These are phyloP conservation scores for Globisporangium middletonii DNA, from an alignment of 352 stramenopile genomes.

Conservation along the genomic window DNA sequence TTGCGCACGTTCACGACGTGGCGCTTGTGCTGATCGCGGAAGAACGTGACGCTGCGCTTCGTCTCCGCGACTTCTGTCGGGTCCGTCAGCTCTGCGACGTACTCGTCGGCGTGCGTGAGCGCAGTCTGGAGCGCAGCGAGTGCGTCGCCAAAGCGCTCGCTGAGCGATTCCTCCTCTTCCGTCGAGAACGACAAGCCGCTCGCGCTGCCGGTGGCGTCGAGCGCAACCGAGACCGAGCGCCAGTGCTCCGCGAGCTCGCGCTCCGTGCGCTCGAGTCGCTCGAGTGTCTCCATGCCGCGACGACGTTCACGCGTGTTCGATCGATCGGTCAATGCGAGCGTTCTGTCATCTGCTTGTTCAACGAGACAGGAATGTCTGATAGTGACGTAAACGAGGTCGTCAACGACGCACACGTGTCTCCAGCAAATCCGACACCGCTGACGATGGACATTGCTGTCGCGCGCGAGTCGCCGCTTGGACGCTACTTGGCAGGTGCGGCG, in stretches of 20 bases:
- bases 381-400: not conserved
- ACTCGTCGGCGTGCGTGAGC: constrained; percentile 36
- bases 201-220: constrained; percentile 17
- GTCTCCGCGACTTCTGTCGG: constrained; percentile 19
- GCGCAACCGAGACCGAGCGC: constrained; percentile 36
- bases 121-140: constrained; percentile 30
- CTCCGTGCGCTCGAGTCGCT: constrained; percentile 26
- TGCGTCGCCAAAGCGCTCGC: constrained; percentile 48
- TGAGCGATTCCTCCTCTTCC: constrained; percentile 54
- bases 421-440: too few relatives aligned
- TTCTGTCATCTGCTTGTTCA: too few relatives aligned
- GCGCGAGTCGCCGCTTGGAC: constrained; percentile 40
- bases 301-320: not conserved
- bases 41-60: constrained; percentile 21
- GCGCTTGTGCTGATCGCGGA: constrained; percentile 27
- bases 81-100: constrained; percentile 31
- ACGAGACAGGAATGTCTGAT: too few relatives aligned
- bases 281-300: constrained; percentile 31
- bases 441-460: constrained; percentile 37
- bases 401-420: constrained; percentile 5
- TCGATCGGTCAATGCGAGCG: too few relatives aligned
- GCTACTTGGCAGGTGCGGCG: constrained; percentile 42
- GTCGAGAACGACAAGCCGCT: constrained; percentile 38
- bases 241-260: constrained; percentile 34
- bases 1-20: constrained; percentile 42